Base-by-base conservation (phyloP, 2,329 filamentous ascomycete species). In the Fusarium haematococcum region DNA sequence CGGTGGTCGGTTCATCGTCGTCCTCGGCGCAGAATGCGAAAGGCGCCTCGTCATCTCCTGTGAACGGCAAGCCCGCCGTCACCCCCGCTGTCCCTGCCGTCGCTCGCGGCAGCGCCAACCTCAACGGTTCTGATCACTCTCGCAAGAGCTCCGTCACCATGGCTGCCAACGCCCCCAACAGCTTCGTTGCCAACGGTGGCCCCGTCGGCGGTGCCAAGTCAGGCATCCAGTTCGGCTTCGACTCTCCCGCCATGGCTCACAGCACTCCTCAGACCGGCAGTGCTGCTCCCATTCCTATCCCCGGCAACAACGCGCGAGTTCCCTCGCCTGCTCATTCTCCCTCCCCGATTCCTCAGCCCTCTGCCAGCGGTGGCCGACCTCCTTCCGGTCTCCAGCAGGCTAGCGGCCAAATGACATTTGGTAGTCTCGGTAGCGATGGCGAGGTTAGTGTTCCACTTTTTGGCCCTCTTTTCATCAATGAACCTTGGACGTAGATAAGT, bases 81-180 rank as follows among this genome's bases (percentile, higher is more conserved):
- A 89, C 89, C 84, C 92, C 92, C 75, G 91, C 92, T 81, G 87
- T 93, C 78, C 92, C 92, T 76, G 87, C 87, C 82, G 90, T 93
- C 77, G 89, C 88, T 73, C 90, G 91, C 83, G 89, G 89, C 83
- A 90, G 87, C 80, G 84, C 87, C 76, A 87, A 88, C 80, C 84
- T 90, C 78, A 97, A 97, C 90, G 94, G 94, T 76, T 85, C 86
- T 77, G 92, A 95, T 78, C 95, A 98, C 86, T 89, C 88, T 81
- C 91, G 95, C 82, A 98, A 97, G 86, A 91, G 92, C 75, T 98
- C 96, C 20, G 93, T 98, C 80, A 97, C 95, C 79, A 98, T 98
- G 87, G 95, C 91, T 83, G 92, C 95, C 78, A 93, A 94, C 81
- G 94, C 93, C 77, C 90, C 94, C 65, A 93, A 89, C 77, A 92